phyloP scores from a whole-genome alignment of 225 moss, liverwort and hornwort genomes.

The Sphagnum contortum region DNA sequence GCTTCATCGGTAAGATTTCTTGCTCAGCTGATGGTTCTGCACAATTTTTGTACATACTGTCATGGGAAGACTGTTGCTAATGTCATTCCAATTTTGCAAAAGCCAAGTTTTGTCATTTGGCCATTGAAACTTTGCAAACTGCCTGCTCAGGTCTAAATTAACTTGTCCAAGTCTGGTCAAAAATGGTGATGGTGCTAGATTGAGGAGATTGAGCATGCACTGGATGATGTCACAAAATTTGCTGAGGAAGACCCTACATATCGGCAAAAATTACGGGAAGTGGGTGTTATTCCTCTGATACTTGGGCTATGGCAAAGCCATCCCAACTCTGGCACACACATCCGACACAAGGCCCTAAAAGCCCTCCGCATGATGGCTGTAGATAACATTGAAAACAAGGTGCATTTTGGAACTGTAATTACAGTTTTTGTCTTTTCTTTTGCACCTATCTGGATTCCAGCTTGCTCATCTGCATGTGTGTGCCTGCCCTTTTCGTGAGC shows the following conservation, averaged over 20 bases:
- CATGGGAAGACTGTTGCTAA: too few species aligned
- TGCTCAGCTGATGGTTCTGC: too few species aligned
- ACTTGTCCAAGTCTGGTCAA: too few species aligned
- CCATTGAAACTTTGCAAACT: too few species aligned
- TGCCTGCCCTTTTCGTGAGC: too few species aligned
- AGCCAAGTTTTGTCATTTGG: too few species aligned
- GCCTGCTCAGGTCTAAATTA: too few species aligned
- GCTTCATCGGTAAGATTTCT: neutral
- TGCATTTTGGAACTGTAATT: neutral
- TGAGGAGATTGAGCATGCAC: constrained; percentile 2
- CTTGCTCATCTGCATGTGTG: too few species aligned
- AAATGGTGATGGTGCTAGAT: neutral
- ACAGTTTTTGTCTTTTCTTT: too few species aligned
- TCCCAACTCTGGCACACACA: neutral
- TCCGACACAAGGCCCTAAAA: neutral
- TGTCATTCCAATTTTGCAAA: too few species aligned
- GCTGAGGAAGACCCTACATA: neutral
- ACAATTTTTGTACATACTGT: too few species aligned
- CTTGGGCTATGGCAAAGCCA: constrained; percentile 1
- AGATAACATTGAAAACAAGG: constrained; percentile 3
- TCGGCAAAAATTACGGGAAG: neutral
- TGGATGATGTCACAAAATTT: neutral
- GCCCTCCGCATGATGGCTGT: neutral
- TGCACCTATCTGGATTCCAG: too few species aligned
- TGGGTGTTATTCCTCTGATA: neutral